Evolutionary conservation across 148 eudicot genomes (phyloP).

Genomic region (Pouteria glomerata): DNA sequence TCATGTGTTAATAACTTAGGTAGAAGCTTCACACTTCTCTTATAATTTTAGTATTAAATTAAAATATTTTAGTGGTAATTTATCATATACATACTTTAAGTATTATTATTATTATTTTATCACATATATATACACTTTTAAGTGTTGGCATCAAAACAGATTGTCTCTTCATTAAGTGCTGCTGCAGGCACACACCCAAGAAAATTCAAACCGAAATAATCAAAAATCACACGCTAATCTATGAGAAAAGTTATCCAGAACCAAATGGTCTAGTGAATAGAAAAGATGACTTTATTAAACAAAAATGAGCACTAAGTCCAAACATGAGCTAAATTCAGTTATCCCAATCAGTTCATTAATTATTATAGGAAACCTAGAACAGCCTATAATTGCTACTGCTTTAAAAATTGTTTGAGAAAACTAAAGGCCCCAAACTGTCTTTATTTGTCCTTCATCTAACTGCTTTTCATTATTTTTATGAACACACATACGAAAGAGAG

Average conservation of each 20-base stretch:
- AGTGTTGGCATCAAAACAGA: neutral
- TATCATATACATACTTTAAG: too few species aligned
- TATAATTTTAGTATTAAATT: too few species aligned
- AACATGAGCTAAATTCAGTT: neutral
- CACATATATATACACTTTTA: too few species aligned
- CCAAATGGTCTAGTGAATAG: neutral
- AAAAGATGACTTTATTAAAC: neutral
- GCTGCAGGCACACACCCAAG: neutral
- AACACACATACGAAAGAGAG: neutral
- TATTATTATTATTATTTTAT: too few species aligned
- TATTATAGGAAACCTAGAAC: neutral
- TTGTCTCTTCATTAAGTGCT: neutral
- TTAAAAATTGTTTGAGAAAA: neutral
- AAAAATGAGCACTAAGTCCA: neutral
- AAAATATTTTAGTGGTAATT: too few species aligned
- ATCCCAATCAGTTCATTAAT: neutral
- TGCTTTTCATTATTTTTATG: neutral
- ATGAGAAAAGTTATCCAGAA: neutral
- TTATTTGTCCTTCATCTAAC: neutral
- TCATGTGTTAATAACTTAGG: neutral
- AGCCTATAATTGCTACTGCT: neutral
- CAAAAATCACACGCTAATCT: neutral
- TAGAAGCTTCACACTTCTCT: neutral
- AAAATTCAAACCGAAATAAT: slow-evolving; percentile 1
- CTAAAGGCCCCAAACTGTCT: neutral